phyloP scores from a whole-genome alignment of 1,284 basidiomycete species.

The Tilletiaria anomala region DNA sequence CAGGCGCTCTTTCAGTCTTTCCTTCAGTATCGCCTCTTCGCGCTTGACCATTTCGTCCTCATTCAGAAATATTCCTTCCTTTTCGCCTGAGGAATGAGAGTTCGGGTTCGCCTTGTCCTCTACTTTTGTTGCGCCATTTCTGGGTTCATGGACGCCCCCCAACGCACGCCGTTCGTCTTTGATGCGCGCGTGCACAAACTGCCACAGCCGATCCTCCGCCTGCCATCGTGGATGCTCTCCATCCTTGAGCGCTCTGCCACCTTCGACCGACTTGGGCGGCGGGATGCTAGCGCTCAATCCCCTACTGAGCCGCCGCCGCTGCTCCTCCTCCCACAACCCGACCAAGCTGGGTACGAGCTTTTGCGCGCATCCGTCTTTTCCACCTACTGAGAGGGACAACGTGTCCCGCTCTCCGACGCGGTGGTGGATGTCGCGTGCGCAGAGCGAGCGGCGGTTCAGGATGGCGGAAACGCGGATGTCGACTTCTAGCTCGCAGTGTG shows the following conservation, averaged over 20 bases:
- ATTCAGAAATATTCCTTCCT: too few relatives aligned
- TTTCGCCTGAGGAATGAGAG: too few relatives aligned
- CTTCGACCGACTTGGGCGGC: conserved; percentile 14
- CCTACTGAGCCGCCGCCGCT: conserved; percentile 47
- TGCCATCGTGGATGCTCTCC: conserved; percentile 17
- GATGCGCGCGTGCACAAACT: not conserved
- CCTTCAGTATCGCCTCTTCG: too few relatives aligned
- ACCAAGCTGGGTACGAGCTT: conserved; percentile 74
- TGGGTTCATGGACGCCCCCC: too few relatives aligned
- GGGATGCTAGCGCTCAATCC: conserved; percentile 22
- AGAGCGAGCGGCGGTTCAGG: conserved; percentile 59
- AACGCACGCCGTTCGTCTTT: too few relatives aligned
- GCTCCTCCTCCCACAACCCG: conserved; percentile 91
- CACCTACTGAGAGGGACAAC: too few relatives aligned
- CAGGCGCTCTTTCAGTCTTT: too few relatives aligned
- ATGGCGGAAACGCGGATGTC: conserved; percentile 70
- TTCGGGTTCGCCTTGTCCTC: too few relatives aligned
- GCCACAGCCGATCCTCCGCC: conserved; percentile 33
- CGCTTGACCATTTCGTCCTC: too few relatives aligned
- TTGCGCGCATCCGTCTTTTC: too few relatives aligned
- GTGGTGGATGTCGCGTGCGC: conserved; percentile 59
- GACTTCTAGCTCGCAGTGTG: conserved; percentile 64
- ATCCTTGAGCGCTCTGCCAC: not conserved
- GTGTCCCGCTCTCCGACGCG: conserved; percentile 37
- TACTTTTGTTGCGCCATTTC: too few relatives aligned